phyloP scores from a whole-genome alignment of 306 rosid species.

The Castanea mollissima region DNA sequence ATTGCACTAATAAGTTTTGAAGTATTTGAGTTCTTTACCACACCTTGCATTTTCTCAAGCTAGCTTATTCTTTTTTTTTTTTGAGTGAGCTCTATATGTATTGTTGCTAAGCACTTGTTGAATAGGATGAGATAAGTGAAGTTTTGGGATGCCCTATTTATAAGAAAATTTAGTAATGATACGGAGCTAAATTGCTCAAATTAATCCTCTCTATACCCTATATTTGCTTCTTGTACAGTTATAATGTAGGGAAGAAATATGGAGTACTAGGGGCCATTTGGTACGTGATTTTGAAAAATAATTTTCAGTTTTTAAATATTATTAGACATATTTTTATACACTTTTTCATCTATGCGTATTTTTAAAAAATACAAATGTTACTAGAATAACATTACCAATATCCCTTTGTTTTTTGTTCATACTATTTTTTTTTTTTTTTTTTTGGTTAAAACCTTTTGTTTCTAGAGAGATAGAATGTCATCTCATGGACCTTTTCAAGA shows the following conservation, averaged over 20 bases:
- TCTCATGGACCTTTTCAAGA: neutral
- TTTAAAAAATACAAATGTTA: too few relatives aligned
- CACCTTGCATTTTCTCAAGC: neutral
- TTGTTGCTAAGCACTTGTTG: too few relatives aligned
- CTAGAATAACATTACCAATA: too few relatives aligned
- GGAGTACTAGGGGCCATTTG: neutral
- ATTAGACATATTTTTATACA: too few relatives aligned
- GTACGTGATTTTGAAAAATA: too few relatives aligned
- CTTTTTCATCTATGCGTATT: too few relatives aligned
- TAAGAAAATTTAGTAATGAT: neutral
- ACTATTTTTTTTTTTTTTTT: too few relatives aligned
- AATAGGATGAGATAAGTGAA: neutral
- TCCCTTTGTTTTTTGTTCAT: too few relatives aligned
- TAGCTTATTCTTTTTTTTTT: neutral
- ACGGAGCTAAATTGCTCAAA: too few relatives aligned
- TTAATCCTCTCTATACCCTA: neutral
- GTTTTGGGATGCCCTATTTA: neutral
- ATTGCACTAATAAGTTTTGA: constrained; percentile 28
- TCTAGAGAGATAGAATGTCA: neutral
- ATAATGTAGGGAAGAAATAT: neutral
- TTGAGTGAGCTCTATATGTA: too few relatives aligned
- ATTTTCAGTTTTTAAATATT: too few relatives aligned
- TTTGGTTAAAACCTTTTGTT: neutral
- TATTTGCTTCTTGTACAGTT: neutral
- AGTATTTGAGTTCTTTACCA: neutral